These are phyloP conservation scores for Cercospora beticola DNA, from an alignment of 2,329 filamentous ascomycete species.

Conservation along the genomic window DNA sequence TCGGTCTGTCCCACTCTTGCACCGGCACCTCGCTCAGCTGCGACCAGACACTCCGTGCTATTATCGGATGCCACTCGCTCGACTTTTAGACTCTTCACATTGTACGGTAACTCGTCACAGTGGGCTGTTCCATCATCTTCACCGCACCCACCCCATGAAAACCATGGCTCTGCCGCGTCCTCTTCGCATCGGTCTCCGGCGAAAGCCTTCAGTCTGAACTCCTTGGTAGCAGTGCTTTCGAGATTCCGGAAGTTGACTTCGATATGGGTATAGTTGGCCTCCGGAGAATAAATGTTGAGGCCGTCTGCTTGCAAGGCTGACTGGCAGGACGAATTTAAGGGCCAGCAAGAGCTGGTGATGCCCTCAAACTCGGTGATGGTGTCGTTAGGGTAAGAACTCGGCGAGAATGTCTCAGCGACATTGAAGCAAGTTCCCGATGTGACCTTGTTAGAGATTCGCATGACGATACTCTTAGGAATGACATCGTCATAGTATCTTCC, in stretches of 20 bases:
- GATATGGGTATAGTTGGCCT: not conserved
- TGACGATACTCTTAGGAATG: not conserved
- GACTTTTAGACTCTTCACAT: not conserved
- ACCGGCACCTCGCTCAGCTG: not conserved
- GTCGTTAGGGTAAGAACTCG: not conserved
- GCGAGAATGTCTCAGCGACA: not conserved
- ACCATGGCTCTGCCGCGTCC: not conserved
- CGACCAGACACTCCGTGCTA: not conserved
- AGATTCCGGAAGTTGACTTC: not conserved
- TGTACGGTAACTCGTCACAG: not conserved
- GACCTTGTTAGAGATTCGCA: not conserved
- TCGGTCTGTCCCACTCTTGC: not conserved
- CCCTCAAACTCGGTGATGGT: not conserved
- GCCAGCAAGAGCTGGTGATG: not conserved
- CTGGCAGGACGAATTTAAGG: not conserved
- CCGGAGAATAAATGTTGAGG: not conserved
- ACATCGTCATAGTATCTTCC: not conserved
- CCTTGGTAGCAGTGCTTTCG: not conserved
- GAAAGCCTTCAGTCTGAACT: not conserved
- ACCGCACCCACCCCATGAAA: not conserved
- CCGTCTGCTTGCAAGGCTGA: not conserved
- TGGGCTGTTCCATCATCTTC: not conserved
- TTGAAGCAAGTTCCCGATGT: not conserved
- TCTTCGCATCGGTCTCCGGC: constrained; percentile 1
- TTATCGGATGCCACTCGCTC: not conserved